Conservation (phyloP, 1,284 basidiomycete genomes). For the Cryptococcus sp. region DNA sequence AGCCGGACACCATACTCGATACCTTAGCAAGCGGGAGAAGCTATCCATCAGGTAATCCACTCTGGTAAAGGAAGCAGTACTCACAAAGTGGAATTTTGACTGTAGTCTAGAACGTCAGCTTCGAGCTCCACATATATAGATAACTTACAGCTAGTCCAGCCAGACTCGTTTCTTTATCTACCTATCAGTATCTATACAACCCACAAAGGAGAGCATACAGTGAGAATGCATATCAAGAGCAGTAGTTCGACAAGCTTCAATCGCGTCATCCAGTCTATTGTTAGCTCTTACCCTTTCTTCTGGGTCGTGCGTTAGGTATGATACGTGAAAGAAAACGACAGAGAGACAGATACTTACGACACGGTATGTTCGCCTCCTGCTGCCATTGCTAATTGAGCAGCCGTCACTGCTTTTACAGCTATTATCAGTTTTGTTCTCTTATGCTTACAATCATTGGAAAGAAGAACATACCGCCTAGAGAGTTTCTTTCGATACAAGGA, state of each 20-base stretch:
- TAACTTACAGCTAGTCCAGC: slow-evolving; percentile 62
- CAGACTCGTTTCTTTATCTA: slow-evolving; percentile 77
- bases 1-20: too few species aligned
- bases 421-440: slow-evolving; percentile 78
- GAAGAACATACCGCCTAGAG: slow-evolving; percentile 26
- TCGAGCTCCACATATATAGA: not conserved
- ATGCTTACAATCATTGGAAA: not conserved
- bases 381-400: slow-evolving; percentile 91
- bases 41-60: too few species aligned
- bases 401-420: slow-evolving; percentile 54
- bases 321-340: not conserved
- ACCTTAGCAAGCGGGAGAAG: not conserved
- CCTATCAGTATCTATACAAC: slow-evolving; percentile 4
- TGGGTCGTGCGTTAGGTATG: not conserved
- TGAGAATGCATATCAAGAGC: slow-evolving; percentile 57
- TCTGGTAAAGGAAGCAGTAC: slow-evolving; percentile 23
- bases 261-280: slow-evolving; percentile 86
- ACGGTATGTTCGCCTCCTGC: slow-evolving; percentile 62
- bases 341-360: slow-evolving; percentile 11
- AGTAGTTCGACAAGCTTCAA: slow-evolving; percentile 90
- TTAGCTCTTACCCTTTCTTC: slow-evolving; percentile 1
- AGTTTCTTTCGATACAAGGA: slow-evolving; percentile 73
- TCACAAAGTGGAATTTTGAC: slow-evolving; percentile 66
- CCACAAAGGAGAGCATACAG: slow-evolving; percentile 27
- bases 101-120: slow-evolving; percentile 53